These are phyloP conservation scores for Neospermospora avenae DNA, from an alignment of 2,329 filamentous ascomycete species.

Conservation along the genomic window DNA sequence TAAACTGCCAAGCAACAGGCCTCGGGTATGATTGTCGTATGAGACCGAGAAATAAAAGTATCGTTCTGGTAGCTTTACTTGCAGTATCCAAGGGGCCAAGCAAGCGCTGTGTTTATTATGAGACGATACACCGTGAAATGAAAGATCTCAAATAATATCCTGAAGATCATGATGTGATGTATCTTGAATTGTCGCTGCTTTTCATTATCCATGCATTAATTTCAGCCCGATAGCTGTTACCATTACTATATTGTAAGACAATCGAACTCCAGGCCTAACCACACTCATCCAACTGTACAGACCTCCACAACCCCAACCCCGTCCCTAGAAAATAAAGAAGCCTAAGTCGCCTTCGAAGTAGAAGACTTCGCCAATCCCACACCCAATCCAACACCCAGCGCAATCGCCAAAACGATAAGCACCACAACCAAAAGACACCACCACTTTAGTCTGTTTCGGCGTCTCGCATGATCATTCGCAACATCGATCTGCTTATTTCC, in stretches of 20 bases:
- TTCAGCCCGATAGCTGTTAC: not conserved
- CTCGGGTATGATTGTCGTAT: too few relatives aligned
- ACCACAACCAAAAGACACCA: conserved; percentile 64
- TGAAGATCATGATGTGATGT: not conserved
- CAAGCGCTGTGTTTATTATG: too few relatives aligned
- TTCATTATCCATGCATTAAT: conserved; percentile 9
- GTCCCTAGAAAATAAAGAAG: not conserved
- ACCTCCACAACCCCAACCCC: not conserved
- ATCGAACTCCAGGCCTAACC: conserved; percentile 2
- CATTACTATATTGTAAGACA: conserved; percentile 1
- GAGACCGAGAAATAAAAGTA: too few relatives aligned
- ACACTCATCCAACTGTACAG: not conserved
- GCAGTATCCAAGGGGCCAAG: too few relatives aligned
- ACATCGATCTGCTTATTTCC: conserved; percentile 67
- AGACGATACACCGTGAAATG: too few relatives aligned
- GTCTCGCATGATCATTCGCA: conserved; percentile 64
- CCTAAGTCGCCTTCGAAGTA: not conserved
- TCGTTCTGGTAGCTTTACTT: too few relatives aligned
- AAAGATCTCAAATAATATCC: too few relatives aligned
- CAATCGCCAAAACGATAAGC: conserved; percentile 57
- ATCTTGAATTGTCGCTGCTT: not conserved
- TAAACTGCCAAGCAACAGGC: too few relatives aligned
- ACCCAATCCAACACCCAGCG: conserved; percentile 47
- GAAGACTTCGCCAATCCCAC: conserved; percentile 30
- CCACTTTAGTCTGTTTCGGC: conserved; percentile 76